A percentile compares a stretch with the other conserved stretches of the same genome.
Conservation (phyloP, 441 rosid genomes). For the Melastoma candidum region DNA sequence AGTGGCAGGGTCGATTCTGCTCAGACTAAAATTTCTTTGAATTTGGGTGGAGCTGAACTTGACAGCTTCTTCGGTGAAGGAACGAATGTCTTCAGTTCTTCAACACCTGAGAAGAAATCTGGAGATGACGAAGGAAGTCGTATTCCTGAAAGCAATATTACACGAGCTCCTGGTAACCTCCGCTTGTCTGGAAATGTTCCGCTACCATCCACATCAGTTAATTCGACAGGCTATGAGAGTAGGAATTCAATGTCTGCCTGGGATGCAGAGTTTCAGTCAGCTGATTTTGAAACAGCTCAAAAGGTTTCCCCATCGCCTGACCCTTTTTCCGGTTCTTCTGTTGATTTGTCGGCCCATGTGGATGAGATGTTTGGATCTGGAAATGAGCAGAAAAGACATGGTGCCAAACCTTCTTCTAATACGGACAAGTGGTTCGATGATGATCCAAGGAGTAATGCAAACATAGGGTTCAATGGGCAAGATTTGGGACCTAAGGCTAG, state of each 20-base stretch:
- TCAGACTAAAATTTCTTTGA: slow-evolving; percentile 22
- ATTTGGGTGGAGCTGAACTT: slow-evolving; percentile 40
- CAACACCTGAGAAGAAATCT: slow-evolving; percentile 21
- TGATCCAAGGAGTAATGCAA: slow-evolving; percentile 2
- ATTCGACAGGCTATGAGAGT: slow-evolving; percentile 24
- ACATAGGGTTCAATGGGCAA: too few species aligned
- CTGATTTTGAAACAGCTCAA: too few species aligned
- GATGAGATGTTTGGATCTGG: too few species aligned
- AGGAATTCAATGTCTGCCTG: slow-evolving; percentile 12
- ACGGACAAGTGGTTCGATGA: slow-evolving; percentile 8
- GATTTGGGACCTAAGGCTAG: too few species aligned
- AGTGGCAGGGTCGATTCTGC: slow-evolving; percentile 15
- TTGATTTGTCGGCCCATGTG: too few species aligned
- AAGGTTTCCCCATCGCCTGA: too few species aligned
- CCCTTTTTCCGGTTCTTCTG: too few species aligned
- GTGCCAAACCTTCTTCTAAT: slow-evolving; percentile 1
- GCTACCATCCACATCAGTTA: slow-evolving; percentile 22
- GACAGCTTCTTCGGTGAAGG: slow-evolving; percentile 37
- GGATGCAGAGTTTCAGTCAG: slow-evolving; percentile 7
- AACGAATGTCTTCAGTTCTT: slow-evolving; percentile 19
- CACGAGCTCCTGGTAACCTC: slow-evolving; percentile 23
- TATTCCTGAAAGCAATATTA: slow-evolving; percentile 19
- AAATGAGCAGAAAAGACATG: too few species aligned
- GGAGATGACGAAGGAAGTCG: slow-evolving; percentile 15
- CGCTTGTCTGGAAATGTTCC: slow-evolving; percentile 39